Base-by-base conservation (phyloP, 2,329 filamentous ascomycete species). In the Calonectria ilicicola region DNA sequence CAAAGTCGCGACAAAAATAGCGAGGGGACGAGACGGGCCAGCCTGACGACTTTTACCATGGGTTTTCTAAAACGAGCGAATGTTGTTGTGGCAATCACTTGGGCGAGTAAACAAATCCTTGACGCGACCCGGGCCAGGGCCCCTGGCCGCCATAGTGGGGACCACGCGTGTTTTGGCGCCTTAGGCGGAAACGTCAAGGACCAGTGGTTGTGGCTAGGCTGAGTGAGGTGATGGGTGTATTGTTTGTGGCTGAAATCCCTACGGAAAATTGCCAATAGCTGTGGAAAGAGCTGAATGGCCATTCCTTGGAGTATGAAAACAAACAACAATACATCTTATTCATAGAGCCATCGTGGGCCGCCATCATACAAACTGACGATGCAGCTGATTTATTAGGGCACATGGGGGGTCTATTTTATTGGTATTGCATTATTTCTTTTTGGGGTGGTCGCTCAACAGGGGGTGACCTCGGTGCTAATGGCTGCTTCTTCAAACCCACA, bases 21-120 rank as follows among this genome's bases (percentile, higher is more conserved):
- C 72, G 72, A 79, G 66, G 70, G 70, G 69, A 73, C 46, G 67
- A 72, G 53, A 69, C 75, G 75, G 72, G 77, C 79, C 80, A 81
- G 74, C 72, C 75, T 76, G 71, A 63, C 62, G 27, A 72, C 67
- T 63, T 47, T 77, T 76, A 72, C 72, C 76, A 78, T 79, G 68
- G 71, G 74, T 51, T 58, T 63, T 38, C 47, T 67, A 67, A 72
- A 77, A 77, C 49, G 67, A 80, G 69, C 67, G 72, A 67, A 69
- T 78, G 75, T 79, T 78, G 79, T 81, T 82, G 76, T 80, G 76
- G 73, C 75, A 79, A 77, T 79, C 70, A 65, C 65, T 68, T 69
- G 69, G 53, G 67, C 72, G 71, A 75, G 81, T 81, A 81, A 81
- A 82, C 81, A 82, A 81, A 80, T 77, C 72, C 73, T 63, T 73